Conservation (phyloP, 495 filamentous ascomycete species). For the Penicillium simplicissimum region DNA sequence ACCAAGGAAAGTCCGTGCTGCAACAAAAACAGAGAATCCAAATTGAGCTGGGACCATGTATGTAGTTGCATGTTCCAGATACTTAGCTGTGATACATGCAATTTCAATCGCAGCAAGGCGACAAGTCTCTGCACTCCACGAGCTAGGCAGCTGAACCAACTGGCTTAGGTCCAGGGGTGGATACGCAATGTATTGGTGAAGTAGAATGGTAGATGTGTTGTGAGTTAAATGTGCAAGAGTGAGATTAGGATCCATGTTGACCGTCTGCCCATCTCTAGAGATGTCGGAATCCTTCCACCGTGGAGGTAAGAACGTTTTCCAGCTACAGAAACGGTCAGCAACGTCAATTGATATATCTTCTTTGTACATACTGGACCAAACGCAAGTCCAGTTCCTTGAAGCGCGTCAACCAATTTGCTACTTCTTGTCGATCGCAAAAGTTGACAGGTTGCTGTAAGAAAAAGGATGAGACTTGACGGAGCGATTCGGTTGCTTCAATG, state of each 20-base stretch:
- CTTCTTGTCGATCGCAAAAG: no score
- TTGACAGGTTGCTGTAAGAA: conserved; percentile 48
- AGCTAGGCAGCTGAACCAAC: not conserved
- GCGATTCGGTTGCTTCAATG: conserved; percentile 44
- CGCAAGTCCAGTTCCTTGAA: conserved; percentile 50
- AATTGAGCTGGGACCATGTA: not conserved
- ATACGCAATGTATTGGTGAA: conserved; percentile 49
- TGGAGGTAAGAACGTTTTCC: conserved; percentile 45
- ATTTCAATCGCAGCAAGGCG: not conserved
- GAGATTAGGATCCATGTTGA: conserved; percentile 46
- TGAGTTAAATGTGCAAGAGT: conserved; percentile 47
- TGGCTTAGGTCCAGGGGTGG: conserved; percentile 18
- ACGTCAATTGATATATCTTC: no score
- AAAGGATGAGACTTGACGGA: conserved; percentile 39
- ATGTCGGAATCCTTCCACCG: conserved; percentile 42
- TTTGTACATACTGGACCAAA: conserved; percentile 37
- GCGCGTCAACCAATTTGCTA: conserved; percentile 42
- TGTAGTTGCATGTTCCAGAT: not conserved
- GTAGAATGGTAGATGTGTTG: conserved; percentile 46
- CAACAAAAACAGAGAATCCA: not conserved
- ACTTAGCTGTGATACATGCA: not conserved
- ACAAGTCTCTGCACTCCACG: not conserved
- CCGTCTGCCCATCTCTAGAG: conserved; percentile 28
- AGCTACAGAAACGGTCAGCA: no score
- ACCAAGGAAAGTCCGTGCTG: not conserved